Conservation (phyloP, 2,329 filamentous ascomycete genomes). For the Bimuria novae-zelandiae region DNA sequence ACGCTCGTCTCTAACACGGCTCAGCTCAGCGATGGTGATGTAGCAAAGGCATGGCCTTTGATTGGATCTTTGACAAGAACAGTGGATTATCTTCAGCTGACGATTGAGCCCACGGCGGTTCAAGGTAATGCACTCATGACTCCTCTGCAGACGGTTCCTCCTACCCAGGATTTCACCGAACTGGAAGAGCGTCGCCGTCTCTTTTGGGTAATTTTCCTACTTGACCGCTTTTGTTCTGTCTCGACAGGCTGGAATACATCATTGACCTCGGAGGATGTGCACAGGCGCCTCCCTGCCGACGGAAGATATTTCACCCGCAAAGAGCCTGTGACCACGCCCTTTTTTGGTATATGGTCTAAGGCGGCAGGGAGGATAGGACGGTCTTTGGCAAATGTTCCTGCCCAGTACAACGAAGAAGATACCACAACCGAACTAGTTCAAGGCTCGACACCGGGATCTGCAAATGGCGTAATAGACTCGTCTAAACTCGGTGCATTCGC, state of each 20-base stretch:
- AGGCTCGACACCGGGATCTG: slow-evolving; percentile 37
- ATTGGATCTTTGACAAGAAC: slow-evolving; percentile 42
- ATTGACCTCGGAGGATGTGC: slow-evolving; percentile 41
- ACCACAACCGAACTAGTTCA: slow-evolving; percentile 26
- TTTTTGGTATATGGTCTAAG: slow-evolving; percentile 44
- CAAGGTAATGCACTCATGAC: slow-evolving; percentile 36
- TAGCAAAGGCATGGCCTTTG: slow-evolving; percentile 36
- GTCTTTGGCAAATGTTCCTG: slow-evolving; percentile 38
- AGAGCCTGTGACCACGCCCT: slow-evolving; percentile 39
- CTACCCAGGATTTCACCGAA: slow-evolving; percentile 37
- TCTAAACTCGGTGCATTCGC: slow-evolving; percentile 43
- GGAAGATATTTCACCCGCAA: slow-evolving; percentile 42
- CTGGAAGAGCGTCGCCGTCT: slow-evolving; percentile 38
- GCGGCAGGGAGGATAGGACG: slow-evolving; percentile 37
- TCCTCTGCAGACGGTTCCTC: slow-evolving; percentile 30
- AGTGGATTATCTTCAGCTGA: slow-evolving; percentile 40
- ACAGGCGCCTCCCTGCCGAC: slow-evolving; percentile 38
- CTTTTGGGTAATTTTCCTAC: slow-evolving; percentile 41
- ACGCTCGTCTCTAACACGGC: background rate
- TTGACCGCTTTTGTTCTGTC: slow-evolving; percentile 41
- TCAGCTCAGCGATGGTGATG: slow-evolving; percentile 38
- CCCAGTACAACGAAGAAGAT: slow-evolving; percentile 42
- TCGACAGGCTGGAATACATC: slow-evolving; percentile 42
- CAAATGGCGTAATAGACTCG: slow-evolving; percentile 38
- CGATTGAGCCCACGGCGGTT: slow-evolving; percentile 31